Evolutionary conservation across 257 asterid species (phyloP).

Genomic region (Pogostemon cablin): DNA sequence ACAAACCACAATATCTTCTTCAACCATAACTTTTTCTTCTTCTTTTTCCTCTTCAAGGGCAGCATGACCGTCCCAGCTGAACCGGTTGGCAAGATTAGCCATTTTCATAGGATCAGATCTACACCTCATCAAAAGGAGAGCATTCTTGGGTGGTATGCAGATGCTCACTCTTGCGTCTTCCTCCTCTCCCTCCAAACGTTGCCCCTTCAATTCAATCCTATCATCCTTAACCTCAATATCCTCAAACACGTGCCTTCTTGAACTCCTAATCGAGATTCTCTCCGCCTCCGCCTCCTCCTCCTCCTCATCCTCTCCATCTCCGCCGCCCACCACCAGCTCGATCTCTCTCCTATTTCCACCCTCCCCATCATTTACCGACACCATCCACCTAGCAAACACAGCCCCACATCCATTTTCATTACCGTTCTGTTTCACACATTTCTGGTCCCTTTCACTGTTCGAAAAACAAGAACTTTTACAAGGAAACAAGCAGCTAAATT

Average conservation of each 20-base stretch:
- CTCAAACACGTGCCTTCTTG: conserved; percentile 88
- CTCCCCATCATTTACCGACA: conserved; percentile 71
- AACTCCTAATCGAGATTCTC: conserved; percentile 47
- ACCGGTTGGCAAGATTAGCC: conserved; percentile 68
- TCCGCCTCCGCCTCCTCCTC: conserved; percentile 25
- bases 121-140: conserved; percentile 89
- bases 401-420: conserved; percentile 66
- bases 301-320: conserved; percentile 57
- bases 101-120: conserved; percentile 96
- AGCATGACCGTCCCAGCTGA: conserved; percentile 52
- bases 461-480: conserved; percentile 74
- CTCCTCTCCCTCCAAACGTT: conserved; percentile 46
- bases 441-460: conserved; percentile 36
- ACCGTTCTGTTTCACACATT: conserved; percentile 37
- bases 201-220: conserved; percentile 52
- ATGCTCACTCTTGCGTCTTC: conserved; percentile 69
- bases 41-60: conserved; percentile 22
- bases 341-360: conserved; percentile 73
- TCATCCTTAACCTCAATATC: conserved; percentile 76
- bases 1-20: conserved; percentile 28
- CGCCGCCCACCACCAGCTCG: conserved; percentile 81
- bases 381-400: conserved; percentile 77
- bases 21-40: background rate
- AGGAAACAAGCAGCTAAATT: conserved; percentile 83
- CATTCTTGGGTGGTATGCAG: conserved; percentile 94